Conservation (phyloP, 2,329 filamentous ascomycete genomes). For the Pestalotiopsis sp. region DNA sequence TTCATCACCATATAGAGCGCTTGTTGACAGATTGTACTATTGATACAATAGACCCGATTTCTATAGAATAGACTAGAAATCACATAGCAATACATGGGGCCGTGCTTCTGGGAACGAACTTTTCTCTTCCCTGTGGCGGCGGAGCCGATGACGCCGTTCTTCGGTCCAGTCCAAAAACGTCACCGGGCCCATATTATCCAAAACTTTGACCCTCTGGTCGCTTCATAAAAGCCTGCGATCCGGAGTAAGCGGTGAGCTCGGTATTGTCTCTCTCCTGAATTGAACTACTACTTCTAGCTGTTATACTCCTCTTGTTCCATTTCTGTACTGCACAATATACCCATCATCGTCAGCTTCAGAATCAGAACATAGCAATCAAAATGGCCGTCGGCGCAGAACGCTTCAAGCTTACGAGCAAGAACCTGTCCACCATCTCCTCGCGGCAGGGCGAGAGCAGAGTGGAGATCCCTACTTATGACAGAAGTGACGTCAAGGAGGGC, state of each 20-base stretch:
- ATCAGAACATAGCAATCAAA: background rate
- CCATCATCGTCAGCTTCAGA: background rate
- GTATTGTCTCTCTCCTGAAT: background rate
- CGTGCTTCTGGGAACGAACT: background rate
- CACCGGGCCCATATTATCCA: conserved; percentile 5
- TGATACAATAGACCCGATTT: background rate
- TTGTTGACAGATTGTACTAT: background rate
- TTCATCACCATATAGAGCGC: background rate
- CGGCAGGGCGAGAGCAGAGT: conserved; percentile 19
- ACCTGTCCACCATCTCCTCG: conserved; percentile 34
- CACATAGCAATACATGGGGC: background rate
- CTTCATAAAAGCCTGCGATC: background rate
- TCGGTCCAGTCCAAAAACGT: conserved; percentile 6
- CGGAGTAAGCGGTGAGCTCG: background rate
- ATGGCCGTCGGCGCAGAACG: conserved; percentile 14
- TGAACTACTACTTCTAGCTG: background rate
- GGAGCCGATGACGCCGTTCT: conserved; percentile 3
- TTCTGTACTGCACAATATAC: background rate
- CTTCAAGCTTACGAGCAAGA: conserved; percentile 39
- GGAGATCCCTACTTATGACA: conserved; percentile 43
- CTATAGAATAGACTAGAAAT: background rate
- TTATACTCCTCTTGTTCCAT: background rate
- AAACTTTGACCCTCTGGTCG: background rate
- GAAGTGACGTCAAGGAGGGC: conserved; percentile 48
- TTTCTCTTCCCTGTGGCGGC: background rate